Evolutionary conservation across 768 basidiomycete genomes (phyloP).

Genomic region (Mycena epipterygia): DNA sequence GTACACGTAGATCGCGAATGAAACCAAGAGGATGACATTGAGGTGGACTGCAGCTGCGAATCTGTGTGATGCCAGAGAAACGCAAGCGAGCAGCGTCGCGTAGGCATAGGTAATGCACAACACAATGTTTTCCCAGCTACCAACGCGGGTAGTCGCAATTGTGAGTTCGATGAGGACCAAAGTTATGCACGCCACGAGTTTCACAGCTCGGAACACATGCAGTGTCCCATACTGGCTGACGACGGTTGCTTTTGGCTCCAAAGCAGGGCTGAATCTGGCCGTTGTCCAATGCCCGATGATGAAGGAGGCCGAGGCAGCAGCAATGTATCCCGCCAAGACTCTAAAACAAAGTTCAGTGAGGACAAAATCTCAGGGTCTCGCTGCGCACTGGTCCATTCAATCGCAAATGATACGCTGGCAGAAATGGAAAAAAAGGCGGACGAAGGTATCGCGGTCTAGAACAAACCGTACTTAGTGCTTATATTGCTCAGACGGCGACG

Average conservation of each 20-base stretch:
- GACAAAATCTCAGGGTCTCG: no score
- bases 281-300: slow-evolving; percentile 11
- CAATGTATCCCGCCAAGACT: slow-evolving; percentile 17
- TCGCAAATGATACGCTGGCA: neutral
- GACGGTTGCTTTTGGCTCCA: neutral
- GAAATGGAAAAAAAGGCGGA: no score
- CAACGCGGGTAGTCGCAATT: neutral
- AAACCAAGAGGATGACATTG: slow-evolving; percentile 20
- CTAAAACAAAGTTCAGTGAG: neutral
- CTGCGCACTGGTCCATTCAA: slow-evolving; percentile 2
- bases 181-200: slow-evolving; percentile 10
- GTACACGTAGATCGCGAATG: slow-evolving; percentile 39
- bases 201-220: neutral
- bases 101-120: slow-evolving; percentile 20
- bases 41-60: slow-evolving; percentile 5
- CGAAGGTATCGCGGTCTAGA: no score
- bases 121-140: slow-evolving; percentile 11
- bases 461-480: no score
- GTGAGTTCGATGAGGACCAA: slow-evolving; percentile 6
- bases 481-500: no score
- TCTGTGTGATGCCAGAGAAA: neutral
- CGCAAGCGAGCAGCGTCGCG: slow-evolving; percentile 8
- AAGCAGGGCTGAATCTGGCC: neutral
- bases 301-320: slow-evolving; percentile 5
- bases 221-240: no score